Conservation (phyloP, 179 eudicot genomes). For the Heliamphora pulchella region DNA sequence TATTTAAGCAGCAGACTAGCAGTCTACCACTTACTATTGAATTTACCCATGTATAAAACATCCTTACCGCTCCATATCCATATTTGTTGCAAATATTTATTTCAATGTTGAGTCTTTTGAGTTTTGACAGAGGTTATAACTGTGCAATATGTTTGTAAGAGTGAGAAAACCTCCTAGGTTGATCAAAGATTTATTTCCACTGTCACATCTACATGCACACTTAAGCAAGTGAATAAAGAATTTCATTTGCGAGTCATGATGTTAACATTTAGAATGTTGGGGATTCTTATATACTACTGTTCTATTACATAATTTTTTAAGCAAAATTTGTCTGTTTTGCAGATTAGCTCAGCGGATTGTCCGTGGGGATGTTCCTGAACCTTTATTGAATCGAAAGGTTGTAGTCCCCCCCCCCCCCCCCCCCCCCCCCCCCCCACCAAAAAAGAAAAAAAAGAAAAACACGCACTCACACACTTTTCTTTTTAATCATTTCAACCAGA, state of each 20-base stretch:
- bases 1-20: no score
- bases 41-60: background rate
- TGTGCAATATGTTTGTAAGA: background rate
- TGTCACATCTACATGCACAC: background rate
- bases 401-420: background rate
- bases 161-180: background rate
- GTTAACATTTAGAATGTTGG: background rate
- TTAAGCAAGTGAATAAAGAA: background rate
- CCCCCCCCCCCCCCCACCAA: no score
- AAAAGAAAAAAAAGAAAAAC: no score
- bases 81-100: background rate
- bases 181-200: background rate
- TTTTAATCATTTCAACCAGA: constrained; percentile 3
- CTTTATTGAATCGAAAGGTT: constrained; percentile 85
- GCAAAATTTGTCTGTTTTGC: constrained; percentile 22
- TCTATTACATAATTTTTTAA: background rate
- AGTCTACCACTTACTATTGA: no score
- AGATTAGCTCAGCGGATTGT: constrained; percentile 97
- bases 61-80: background rate
- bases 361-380: constrained; percentile 99
- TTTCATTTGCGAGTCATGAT: background rate
- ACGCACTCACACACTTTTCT: background rate
- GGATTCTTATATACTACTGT: background rate
- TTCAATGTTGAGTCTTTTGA: background rate
- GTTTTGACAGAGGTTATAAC: background rate